Evolutionary conservation across 2,329 filamentous ascomycete species (phyloP), one percentile per base, ranked within the genome.

Genomic region (Xylariaceae sp.): DNA sequence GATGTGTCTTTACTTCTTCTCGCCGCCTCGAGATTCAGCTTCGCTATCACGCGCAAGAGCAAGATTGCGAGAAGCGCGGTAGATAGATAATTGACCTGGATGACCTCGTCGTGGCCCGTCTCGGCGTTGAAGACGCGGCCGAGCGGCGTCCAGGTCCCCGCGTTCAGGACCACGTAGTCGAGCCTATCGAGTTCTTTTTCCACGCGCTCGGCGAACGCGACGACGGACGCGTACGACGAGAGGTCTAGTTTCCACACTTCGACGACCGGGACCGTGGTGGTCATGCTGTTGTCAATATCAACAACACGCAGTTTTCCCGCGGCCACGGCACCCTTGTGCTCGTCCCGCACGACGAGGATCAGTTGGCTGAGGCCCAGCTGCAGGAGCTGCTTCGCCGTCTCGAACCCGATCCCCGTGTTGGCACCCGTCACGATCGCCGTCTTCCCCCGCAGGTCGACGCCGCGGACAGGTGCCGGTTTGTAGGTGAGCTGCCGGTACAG

Each of bases 61-160:
- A 73, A 56, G 0, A 73, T 50, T 0, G 61, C 62, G 0, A 77
- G 57, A 1, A 76, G 53, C 6, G 70, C 61, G 0, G 70, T 75
- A 16, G 61, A 67, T 41, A 76, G 59, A 9, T 34, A 71, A 40
- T 77, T 76, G 27, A 69, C 63, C 0, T 70, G 71, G 28, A 76
- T 51, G 3, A 59, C 64, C 15, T 55, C 55, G 46, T 76, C 73
- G 0, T 61, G 53, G 3, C 14, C 17, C 0, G 64, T 67, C 0
- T 54, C 21, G 2, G 29, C 15, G 17, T 34, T 41, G 31, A 43
- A 15, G 6, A 7, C 27, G 16, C 29, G 21, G 14, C 6, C 28
- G 52, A n/a, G 66, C 46, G 32, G 40, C 7, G 12, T 28, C 5
- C 12, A 3, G 8, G 50, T 12, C 0, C 64, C 54, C 2, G 54